Base-by-base conservation (phyloP, 768 basidiomycete species). In the Trichaptum fuscoviolaceum region DNA sequence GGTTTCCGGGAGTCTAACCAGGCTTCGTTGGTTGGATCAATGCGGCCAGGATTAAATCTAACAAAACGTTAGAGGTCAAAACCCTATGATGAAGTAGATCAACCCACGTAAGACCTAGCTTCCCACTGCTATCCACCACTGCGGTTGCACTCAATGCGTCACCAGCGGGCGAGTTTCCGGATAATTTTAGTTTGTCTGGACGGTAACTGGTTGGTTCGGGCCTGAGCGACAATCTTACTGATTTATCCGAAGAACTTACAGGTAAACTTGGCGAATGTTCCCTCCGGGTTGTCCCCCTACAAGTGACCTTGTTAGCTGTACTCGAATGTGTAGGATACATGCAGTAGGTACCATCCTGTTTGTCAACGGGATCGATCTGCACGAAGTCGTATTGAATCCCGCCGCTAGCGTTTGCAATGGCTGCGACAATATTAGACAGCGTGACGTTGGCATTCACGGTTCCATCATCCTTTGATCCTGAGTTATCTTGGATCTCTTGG, bases 401-500 rank as follows among this genome's bases (percentile, higher is more conserved):
- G 30, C 69, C 70, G 17, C 68, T 74, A 8, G 71, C 73, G 12
- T 73, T 74, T 35, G 76, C 75, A 70, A 89, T 87, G 9, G 85
- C 82, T 20, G 77, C 77, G 4, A 81, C 78, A 25, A 89, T 75
- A 10, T 77, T 82, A 23, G 77, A 71, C 35, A 89, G 76, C 7
- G 87, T 88, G 65, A 83, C 70, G 71, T 85, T 83, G 9, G 84
- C 85, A 63, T 72, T 76, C 59, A 86, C 84, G 5, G 79, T 79
- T 23, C 87, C 87, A 70, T 87, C 81, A 70, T 87, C 73, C 0
- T 73, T 81, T 1, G 80, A 70, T 6, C 86, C 86, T 2, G 79
- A 81, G 72, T 87, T 83, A 72, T 87, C 86, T 70, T 87, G 85
- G 20, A 89, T 83, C 69, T 89, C 87, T 74, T 89, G 87, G 7